A percentile compares a stretch with the other conserved stretches of the same genome.
Evolutionary conservation across 768 basidiomycete species (phyloP).

Genomic region (Trametes villosa): DNA sequence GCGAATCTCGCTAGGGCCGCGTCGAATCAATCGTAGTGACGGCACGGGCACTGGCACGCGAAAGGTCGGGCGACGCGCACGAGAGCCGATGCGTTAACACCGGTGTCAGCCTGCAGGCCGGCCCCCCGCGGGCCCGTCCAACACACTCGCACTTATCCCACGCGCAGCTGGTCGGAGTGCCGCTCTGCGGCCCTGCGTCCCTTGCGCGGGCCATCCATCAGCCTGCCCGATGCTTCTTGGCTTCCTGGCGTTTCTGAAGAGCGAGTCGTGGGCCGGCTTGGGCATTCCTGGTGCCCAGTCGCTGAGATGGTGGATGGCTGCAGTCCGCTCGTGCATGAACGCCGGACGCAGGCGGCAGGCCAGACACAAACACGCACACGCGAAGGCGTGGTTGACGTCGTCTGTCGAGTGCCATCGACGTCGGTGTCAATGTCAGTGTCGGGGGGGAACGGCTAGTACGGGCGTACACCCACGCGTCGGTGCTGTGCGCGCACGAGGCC

Average conservation of each 20-base stretch:
- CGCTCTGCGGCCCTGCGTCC: not conserved
- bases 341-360: not conserved
- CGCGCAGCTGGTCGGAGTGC: not conserved
- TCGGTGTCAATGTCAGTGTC: not conserved
- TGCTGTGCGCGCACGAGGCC: not conserved
- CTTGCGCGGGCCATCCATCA: not conserved
- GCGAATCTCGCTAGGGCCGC: no score
- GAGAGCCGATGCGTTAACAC: no score
- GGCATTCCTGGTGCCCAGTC: no score
- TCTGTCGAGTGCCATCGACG: not conserved
- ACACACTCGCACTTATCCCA: no score
- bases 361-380: not conserved
- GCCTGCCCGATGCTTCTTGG: not conserved
- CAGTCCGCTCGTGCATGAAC: not conserved
- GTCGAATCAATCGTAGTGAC: no score
- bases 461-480: not conserved
- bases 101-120: no score
- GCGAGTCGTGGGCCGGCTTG: no score
- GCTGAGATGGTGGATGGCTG: no score
- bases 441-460: not conserved
- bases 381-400: no score
- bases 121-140: no score
- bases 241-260: not conserved
- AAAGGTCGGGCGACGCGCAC: no score
- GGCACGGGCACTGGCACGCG: no score